Evolutionary conservation across 2,329 filamentous ascomycete genomes (phyloP).

Genomic region (Claviceps sp.): DNA sequence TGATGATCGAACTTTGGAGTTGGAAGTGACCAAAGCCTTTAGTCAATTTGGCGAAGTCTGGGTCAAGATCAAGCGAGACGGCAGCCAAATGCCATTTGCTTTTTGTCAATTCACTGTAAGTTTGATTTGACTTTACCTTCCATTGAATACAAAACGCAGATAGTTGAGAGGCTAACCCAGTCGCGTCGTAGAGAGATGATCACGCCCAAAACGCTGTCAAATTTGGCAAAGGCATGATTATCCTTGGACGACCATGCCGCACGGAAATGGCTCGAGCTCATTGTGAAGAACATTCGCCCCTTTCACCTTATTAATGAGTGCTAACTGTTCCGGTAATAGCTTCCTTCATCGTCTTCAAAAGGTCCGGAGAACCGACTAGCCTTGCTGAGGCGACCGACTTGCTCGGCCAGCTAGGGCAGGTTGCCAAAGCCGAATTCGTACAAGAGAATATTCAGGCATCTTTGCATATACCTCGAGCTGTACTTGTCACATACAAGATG

Average conservation of each 20-base stretch:
- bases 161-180: neutral
- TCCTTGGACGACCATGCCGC: constrained; percentile 44
- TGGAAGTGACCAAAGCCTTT: constrained; percentile 39
- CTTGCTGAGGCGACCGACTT: constrained; percentile 30
- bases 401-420: constrained; percentile 29
- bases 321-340: constrained; percentile 24
- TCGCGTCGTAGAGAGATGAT: constrained; percentile 26
- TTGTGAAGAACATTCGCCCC: constrained; percentile 34
- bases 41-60: constrained; percentile 41
- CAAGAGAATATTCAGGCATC: constrained; percentile 18
- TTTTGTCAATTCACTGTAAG: constrained; percentile 51
- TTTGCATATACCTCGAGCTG: constrained; percentile 22
- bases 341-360: constrained; percentile 32
- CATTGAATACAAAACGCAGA: neutral
- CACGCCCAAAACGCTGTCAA: constrained; percentile 36
- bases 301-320: neutral
- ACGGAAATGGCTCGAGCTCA: constrained; percentile 47
- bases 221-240: constrained; percentile 31
- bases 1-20: constrained; percentile 37
- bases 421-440: constrained; percentile 27
- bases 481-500: constrained; percentile 35
- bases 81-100: constrained; percentile 45
- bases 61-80: constrained; percentile 50
- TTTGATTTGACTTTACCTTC: constrained; percentile 1
- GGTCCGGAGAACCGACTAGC: constrained; percentile 21